These are phyloP conservation scores for Aurantiochytrium sp. DNA, from an alignment of 108 stramenopile species.

Conservation along the genomic window DNA sequence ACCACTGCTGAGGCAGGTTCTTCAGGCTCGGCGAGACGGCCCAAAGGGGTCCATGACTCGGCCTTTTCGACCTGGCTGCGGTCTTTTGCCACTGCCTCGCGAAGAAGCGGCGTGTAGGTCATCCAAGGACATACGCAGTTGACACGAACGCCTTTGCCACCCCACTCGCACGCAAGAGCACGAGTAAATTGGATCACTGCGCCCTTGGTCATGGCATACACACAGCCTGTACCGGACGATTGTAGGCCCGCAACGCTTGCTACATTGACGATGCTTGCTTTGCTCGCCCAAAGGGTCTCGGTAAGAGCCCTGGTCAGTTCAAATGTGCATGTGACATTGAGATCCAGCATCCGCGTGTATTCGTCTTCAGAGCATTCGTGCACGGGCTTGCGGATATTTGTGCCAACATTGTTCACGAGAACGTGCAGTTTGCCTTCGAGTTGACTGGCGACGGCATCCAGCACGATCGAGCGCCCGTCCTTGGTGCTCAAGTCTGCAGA, in stretches of 20 bases:
- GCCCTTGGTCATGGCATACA: conserved; percentile 83
- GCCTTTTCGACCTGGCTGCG: conserved; percentile 42
- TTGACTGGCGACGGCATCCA: conserved; percentile 27
- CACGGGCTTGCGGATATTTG: conserved; percentile 76
- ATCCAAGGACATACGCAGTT: conserved; percentile 43
- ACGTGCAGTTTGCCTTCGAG: conserved; percentile 60
- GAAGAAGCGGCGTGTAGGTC: conserved; percentile 48
- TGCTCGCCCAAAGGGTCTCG: conserved; percentile 30
- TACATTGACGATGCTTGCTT: conserved; percentile 77
- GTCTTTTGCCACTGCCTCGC: conserved; percentile 58
- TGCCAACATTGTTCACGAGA: conserved; percentile 91
- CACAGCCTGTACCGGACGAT: conserved; percentile 74
- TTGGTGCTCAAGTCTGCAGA: conserved; percentile 56
- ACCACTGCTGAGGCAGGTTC: conserved; percentile 76
- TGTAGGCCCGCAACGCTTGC: conserved; percentile 81
- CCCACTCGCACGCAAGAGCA: conserved; percentile 85
- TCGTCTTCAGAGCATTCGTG: conserved; percentile 76
- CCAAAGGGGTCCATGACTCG: conserved; percentile 63
- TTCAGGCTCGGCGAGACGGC: conserved; percentile 48
- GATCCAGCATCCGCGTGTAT: conserved; percentile 63
- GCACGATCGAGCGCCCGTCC: conserved; percentile 47
- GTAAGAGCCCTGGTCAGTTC: conserved; percentile 28
- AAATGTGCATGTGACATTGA: conserved; percentile 72
- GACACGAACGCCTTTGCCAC: conserved; percentile 59
- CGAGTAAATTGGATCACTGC: conserved; percentile 91